Base-by-base conservation (phyloP, 2,329 filamentous ascomycete genomes). In the Talaromyces sp. region DNA sequence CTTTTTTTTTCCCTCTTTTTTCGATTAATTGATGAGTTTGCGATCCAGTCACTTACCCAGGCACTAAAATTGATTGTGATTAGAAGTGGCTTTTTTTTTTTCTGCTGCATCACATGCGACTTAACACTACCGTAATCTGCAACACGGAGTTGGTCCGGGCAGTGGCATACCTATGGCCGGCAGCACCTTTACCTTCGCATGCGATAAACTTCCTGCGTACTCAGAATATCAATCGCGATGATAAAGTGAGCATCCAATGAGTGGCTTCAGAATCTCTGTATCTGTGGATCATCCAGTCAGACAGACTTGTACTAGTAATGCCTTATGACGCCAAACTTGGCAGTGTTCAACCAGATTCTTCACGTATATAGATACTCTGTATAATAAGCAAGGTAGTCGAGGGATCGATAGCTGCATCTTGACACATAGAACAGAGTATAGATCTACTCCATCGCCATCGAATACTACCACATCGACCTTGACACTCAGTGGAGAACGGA, bases 311-410 rank as follows among this genome's bases (percentile, higher is more conserved):
- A 40, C 61, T 56, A 60, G 23, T 33, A n/a, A 63, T 63, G 61
- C 18, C 33, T 6, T 52, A 60, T 63, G 61, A 63, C 61, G 56
- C 61, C 61, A 46, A 56, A 31, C n/a, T 5, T 16, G 21, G 60
- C 50, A 42, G 39, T n/a, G 4, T 54, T 23, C 57, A 54, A 23
- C n/a, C 28, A 35, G 31, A 35, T 14, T 21, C 28, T 7, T 21
- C 31, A 21, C 35, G n/a, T 11, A 37, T 54, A 31, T n/a, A 48
- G 44, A n/a, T n/a, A n/a, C n/a, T n/a, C n/a, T n/a, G n/a, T n/a
- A n/a, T n/a, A n/a, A n/a, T n/a, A n/a, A n/a, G n/a, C n/a, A n/a
- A n/a, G n/a, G n/a, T n/a, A 48, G 12, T 12, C 23, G 9, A 25
- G 23, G 12, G 3, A 28, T 48, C 21, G n/a, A 54, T 21, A 54